Percentiles rank a stretch among this genome's conserved stretches.
Conservation (phyloP, 305 asterid genomes). For the Petunia hybrid region DNA sequence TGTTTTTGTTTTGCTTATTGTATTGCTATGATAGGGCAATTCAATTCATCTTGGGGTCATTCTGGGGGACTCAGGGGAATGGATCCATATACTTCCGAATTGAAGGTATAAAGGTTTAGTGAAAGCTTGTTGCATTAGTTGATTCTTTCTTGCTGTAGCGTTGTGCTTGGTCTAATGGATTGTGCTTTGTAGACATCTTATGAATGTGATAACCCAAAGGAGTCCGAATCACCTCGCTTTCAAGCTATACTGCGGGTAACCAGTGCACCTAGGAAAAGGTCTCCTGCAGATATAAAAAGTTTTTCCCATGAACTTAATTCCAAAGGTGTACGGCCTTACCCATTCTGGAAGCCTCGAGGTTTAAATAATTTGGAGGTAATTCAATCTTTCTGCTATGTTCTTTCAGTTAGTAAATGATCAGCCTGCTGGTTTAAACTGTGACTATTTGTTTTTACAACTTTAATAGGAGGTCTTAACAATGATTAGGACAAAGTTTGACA, state of each 20-base stretch:
- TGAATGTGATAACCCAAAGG: slow-evolving; percentile 97
- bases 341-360: slow-evolving; percentile 97
- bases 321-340: slow-evolving; percentile 99
- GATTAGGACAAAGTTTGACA: slow-evolving; percentile 93
- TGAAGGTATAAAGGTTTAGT: slow-evolving; percentile 73
- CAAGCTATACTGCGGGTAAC: slow-evolving; percentile 99
- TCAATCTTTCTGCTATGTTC: slow-evolving; percentile 31
- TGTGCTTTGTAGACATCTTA: slow-evolving; percentile 65
- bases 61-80: slow-evolving; percentile 71
- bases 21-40: slow-evolving; percentile 52
- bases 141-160: neutral
- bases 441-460: slow-evolving; percentile 38
- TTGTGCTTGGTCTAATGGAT: slow-evolving; percentile 1
- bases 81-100: slow-evolving; percentile 85
- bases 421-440: slow-evolving; percentile 37
- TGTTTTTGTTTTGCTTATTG: slow-evolving; percentile 34
- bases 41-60: slow-evolving; percentile 73
- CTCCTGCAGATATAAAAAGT: slow-evolving; percentile 96
- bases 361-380: slow-evolving; percentile 94
- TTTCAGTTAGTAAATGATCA: slow-evolving; percentile 30
- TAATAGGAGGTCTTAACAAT: slow-evolving; percentile 87
- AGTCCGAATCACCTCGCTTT: slow-evolving; percentile 98
- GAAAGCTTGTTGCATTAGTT: slow-evolving; percentile 24
- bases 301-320: slow-evolving; percentile 98
- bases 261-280: slow-evolving; percentile 98